A percentile compares a stretch with the other conserved stretches of the same genome.
phyloP scores from a whole-genome alignment of 805 yeast genomes.

The Suhomyces prunicola region DNA sequence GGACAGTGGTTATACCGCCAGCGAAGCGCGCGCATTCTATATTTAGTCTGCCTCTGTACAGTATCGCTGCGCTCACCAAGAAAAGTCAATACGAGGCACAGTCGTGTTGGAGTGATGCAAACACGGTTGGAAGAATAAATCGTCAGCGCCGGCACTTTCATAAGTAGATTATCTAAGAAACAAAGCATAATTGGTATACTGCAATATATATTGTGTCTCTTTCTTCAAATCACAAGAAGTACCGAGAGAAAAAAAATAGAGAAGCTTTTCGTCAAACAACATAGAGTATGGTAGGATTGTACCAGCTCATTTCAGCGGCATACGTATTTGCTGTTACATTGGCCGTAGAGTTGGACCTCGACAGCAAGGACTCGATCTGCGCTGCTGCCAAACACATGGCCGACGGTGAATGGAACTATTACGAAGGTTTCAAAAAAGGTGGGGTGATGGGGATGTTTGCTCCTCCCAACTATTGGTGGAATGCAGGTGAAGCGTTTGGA shows the following conservation, averaged over 20 bases:
- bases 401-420: conserved; percentile 44
- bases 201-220: background rate
- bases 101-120: conserved; percentile 1
- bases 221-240: background rate
- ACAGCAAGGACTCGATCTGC: conserved; percentile 38
- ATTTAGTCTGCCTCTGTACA: conserved; percentile 2
- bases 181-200: background rate
- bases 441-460: conserved; percentile 47
- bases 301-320: background rate
- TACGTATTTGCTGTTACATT: background rate
- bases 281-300: background rate
- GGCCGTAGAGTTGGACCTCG: conserved; percentile 39
- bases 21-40: background rate
- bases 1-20: background rate
- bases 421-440: conserved; percentile 39
- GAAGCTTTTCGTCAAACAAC: background rate
- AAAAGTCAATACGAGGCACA: conserved; percentile 5
- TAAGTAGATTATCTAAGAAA: background rate
- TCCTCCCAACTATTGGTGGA: conserved; percentile 51
- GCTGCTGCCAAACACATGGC: conserved; percentile 34
- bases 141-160: background rate
- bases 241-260: background rate
- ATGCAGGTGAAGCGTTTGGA: conserved; percentile 52
- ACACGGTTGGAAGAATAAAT: background rate
- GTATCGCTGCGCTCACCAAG: background rate